Evolutionary conservation across 306 rosid genomes (phyloP), one percentile per base, ranked within the genome.

Genomic region (Cucumis cinereus): DNA sequence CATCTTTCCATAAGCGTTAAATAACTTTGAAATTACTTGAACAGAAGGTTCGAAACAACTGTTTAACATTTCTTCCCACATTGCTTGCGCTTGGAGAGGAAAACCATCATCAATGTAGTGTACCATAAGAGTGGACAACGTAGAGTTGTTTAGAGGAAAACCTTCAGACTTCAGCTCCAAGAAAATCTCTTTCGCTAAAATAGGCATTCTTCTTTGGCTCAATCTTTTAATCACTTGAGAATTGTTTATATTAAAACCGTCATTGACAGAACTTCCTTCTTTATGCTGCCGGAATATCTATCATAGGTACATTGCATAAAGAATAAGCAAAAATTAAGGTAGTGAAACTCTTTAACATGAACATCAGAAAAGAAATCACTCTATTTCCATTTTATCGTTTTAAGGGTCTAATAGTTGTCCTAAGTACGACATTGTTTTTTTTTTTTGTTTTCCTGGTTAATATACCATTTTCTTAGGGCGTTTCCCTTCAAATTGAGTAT

Each of bases 21-120:
- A 85, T 55, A 87, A 23, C 77, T 81, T 80, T 5, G 97, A 87
- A 77, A 90, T 77, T 52, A 86, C 82, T 23, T 38, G 76, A 76
- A 81, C 49, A 13, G 83, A 76, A 22, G 95, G 95, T 49, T 83
- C 84, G 52, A 77, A 88, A 24, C 91, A 85, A 74, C 89, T 86
- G 73, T 88, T 82, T 28, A 88, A 19, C 53, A 89, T 78, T 80
- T 89, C 90, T 2, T 87, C 87, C 97, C 94, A 89, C 50, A 79
- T 77, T 40, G 77, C 69, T 43, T 77, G 79, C 28, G 91, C 88
- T 75, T 89, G 90, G 59, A 77, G 83, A 26, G 88, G 74, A 55
- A 81, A 77, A 64, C 84, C 90, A 77, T 76, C 85, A 28, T 84
- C 82, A 14, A 87, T 85, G 78, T 79, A 85, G 77, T 82, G 73